Conservation (phyloP, 148 eudicot species). For the Euryodendron excelsum region DNA sequence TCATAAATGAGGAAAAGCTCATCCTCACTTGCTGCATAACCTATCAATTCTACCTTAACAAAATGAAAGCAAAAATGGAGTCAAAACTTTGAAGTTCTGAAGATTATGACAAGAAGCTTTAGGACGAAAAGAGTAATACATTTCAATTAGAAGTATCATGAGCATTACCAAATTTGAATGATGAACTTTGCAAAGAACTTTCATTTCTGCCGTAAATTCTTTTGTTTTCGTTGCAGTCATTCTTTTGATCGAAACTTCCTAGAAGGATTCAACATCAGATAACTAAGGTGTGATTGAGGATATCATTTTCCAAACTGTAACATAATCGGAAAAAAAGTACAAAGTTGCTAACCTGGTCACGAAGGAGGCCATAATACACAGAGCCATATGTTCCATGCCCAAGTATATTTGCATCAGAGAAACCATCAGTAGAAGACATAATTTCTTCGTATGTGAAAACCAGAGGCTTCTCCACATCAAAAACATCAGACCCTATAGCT, state of each 20-base stretch:
- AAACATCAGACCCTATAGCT: conserved; percentile 73
- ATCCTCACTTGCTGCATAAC: conserved; percentile 73
- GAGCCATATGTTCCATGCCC: conserved; percentile 97
- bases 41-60: conserved; percentile 88
- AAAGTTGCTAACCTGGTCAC: conserved; percentile 60
- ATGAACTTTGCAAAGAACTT: conserved; percentile 92
- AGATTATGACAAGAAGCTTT: not conserved
- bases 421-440: conserved; percentile 61
- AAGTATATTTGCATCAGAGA: conserved; percentile 85
- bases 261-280: conserved; percentile 6
- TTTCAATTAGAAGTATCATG: not conserved
- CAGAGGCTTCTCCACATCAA: conserved; percentile 89
- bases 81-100: conserved; percentile 12
- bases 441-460: conserved; percentile 67
- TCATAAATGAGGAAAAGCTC: conserved; percentile 88
- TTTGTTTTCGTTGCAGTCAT: conserved; percentile 92
- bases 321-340: not conserved
- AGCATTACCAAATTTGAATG: conserved; percentile 81
- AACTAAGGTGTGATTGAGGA: not conserved
- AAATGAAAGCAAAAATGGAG: conserved; percentile 19
- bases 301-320: not conserved
- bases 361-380: conserved; percentile 77
- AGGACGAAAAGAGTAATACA: not conserved
- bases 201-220: conserved; percentile 88
- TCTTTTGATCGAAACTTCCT: conserved; percentile 93